Base-by-base conservation (phyloP, 2,329 filamentous ascomycete species). In the Pseudogymnoascus sp. region DNA sequence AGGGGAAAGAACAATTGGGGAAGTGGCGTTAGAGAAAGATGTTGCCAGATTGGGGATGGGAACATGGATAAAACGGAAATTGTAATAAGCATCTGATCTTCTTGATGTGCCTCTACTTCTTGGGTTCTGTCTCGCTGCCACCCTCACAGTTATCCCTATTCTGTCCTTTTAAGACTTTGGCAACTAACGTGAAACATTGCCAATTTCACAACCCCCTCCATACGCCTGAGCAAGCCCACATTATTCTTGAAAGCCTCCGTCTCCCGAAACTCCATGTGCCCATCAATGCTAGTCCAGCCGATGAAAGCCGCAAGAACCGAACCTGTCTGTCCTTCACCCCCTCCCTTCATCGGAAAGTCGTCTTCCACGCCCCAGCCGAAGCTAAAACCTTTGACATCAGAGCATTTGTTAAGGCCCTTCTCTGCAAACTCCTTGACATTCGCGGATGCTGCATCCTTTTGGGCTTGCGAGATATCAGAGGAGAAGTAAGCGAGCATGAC, bases 261-360 rank as follows among this genome's bases (percentile, higher is more conserved):
- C 33, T 76, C 73, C 1, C 74, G 68, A 64, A 74, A 78, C 61
- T 69, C 68, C 64, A 69, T 64, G 57, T 78, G 77, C 28, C 73
- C 73, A 38, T 78, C 74, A 1, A 76, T 66, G 35, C 74, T 77
- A 0, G 73, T 68, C 77, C 77, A 78, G 0, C 75, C 75, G 11
- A 78, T 71, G 2, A 77, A 68, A 0, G 66, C 68, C 0, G 65
- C 61, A 1, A 73, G 63, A 62, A 74, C 61, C 5, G 64, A 70
- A 0, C 71, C 72, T 1, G 67, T 68, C 38, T 71, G 69, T 13
- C 68, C 63, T 64, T 74, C 65, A 11, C 74, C 67, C 36, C 72
- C 69, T 53, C 70, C 44, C 35, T 67, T 67, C 1, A 75, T 50
- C 1, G 73, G 66, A 5, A 75, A 69, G 53, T 77, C 70, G 1